Evolutionary conservation across 2,329 filamentous ascomycete species (phyloP), one percentile per base, ranked within the genome.

Genomic region (Pseudocercospora musae): DNA sequence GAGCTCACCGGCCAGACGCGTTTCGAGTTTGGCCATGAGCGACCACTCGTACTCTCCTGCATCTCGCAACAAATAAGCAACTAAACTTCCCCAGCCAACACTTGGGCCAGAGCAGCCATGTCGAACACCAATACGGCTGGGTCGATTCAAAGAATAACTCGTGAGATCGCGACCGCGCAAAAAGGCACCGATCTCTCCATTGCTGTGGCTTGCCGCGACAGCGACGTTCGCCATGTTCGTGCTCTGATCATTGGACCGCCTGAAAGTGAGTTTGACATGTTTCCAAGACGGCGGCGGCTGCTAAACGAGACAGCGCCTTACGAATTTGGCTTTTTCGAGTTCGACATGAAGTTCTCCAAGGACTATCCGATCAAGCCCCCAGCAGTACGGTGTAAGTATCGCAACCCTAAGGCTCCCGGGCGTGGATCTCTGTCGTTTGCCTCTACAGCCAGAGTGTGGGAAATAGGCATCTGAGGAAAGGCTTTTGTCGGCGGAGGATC

Each of bases 241-340:
- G 92, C 93, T 54, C 78, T 98, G 66, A 94, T 98, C 71, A 87
- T 98, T 68, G 95, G 95, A 0, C 94, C 95, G 23, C 92, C 94
- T 67, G 93, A 95, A 70, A 96, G 57, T 62, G 50, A 59, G 60
- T 50, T 10, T 37, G 21, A 48, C 18, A 10, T 50, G 20, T 11
- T 23, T 37, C 20, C 13, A 27, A 18, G 9, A 21, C n/a, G 20
- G 15, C 18, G 33, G 57, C 40, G 27, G 25, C 44, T 56, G 48
- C 58, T 53, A n/a, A 49, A 20, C 4, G 25, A 6, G 40, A 20
- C 37, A 55, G 59, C 60, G 44, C 62, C 62, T 5, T 99, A 99
- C 76, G 93, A 97, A 76, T 97, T 96, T 73, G 95, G 95, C 2
- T 97, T 97, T 79, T 98, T 96, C 74, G 92, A 98, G 84, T 92